Conservation (phyloP, 2,329 filamentous ascomycete genomes). For the Claviceps sp. region DNA sequence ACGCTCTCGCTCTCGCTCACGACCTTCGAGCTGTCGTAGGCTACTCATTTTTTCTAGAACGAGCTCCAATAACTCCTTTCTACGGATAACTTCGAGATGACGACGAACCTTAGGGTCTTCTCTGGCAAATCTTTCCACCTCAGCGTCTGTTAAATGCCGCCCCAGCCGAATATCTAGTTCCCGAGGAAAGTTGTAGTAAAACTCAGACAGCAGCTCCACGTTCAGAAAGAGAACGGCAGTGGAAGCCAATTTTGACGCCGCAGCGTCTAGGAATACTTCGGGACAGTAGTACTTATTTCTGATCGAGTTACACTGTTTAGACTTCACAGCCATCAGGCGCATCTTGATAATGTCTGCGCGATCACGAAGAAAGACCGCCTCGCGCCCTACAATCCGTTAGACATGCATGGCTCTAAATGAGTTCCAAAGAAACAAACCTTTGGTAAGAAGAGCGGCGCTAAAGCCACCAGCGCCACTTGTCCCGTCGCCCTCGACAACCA, state of each 20-base stretch:
- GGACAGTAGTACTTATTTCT: conserved; percentile 96
- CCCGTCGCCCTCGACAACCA: conserved; percentile 72
- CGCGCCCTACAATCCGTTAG: conserved; percentile 50
- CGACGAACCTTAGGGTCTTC: conserved; percentile 83
- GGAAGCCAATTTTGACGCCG: conserved; percentile 84
- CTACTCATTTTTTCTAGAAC: conserved; percentile 95
- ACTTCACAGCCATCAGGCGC: conserved; percentile 76
- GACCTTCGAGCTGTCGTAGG: conserved; percentile 67
- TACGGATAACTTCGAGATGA: conserved; percentile 81
- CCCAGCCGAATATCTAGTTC: conserved; percentile 82
- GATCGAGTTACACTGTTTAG: conserved; percentile 69
- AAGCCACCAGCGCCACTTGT: conserved; percentile 84
- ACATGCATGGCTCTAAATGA: background rate
- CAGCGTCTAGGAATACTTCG: conserved; percentile 94
- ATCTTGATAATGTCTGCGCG: conserved; percentile 82
- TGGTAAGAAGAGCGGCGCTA: conserved; percentile 69
- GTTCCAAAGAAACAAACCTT: conserved; percentile 42
- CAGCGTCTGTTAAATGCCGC: conserved; percentile 60
- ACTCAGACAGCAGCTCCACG: conserved; percentile 90
- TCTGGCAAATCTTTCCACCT: conserved; percentile 81
- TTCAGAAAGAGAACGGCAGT: conserved; percentile 96
- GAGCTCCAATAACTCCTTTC: conserved; percentile 86
- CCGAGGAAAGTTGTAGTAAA: conserved; percentile 94
- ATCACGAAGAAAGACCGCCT: conserved; percentile 88
- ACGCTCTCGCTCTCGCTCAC: conserved; percentile 55